phyloP scores from a whole-genome alignment of 1,284 basidiomycete species.

The Ustilago crameri region DNA sequence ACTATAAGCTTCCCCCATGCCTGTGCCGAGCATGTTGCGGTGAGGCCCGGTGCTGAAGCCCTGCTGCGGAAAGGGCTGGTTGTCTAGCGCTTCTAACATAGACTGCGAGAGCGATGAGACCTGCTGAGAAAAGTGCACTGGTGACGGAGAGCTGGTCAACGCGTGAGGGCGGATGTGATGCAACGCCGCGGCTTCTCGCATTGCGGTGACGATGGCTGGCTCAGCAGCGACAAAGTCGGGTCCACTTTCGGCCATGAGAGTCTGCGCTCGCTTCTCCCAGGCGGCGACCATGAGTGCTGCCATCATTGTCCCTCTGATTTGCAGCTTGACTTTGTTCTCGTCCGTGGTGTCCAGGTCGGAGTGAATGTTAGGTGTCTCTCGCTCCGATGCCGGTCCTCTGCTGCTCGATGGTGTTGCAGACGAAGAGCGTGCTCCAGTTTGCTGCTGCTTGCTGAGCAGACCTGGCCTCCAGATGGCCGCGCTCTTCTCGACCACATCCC shows the following conservation, averaged over 20 bases:
- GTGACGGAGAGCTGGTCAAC: background rate
- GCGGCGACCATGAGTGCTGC: constrained; percentile 20
- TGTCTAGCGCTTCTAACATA: too few relatives aligned
- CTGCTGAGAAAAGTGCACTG: too few relatives aligned
- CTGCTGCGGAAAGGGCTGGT: too few relatives aligned
- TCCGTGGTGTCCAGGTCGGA: background rate
- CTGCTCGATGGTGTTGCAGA: too few relatives aligned
- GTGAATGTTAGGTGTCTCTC: constrained; percentile 4
- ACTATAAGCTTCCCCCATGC: too few relatives aligned
- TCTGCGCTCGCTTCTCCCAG: constrained; percentile 22
- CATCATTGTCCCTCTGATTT: constrained; percentile 16
- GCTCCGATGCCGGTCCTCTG: too few relatives aligned
- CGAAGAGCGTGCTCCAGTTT: background rate
- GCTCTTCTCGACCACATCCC: constrained; percentile 10
- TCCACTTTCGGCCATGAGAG: background rate
- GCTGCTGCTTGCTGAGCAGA: constrained; percentile 1
- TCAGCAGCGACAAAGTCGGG: background rate
- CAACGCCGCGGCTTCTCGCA: constrained; percentile 5
- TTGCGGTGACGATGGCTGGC: constrained; percentile 10
- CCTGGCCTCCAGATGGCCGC: constrained; percentile 19
- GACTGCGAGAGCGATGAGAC: too few relatives aligned
- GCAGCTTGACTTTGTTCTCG: background rate
- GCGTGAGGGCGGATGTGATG: background rate
- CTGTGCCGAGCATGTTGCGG: too few relatives aligned
- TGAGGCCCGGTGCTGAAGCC: too few relatives aligned